phyloP scores from a whole-genome alignment of 2,329 filamentous ascomycete genomes.

The Cercospora citrullina region DNA sequence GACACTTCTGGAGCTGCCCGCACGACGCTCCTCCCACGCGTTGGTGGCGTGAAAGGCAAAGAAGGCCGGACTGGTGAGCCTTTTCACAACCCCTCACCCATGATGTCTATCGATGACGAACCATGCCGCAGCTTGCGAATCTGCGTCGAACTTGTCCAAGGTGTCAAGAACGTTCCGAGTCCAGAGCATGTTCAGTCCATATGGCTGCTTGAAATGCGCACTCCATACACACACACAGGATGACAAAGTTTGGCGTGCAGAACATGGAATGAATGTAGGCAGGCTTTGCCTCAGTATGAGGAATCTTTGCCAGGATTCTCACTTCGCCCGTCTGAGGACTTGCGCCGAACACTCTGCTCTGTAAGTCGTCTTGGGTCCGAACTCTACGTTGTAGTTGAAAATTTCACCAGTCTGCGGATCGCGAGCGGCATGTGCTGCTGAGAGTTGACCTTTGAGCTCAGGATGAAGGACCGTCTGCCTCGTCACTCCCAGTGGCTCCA shows the following conservation, averaged over 20 bases:
- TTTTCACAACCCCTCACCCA: conserved; percentile 65
- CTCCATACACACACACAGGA: conserved; percentile 75
- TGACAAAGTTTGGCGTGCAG: conserved; percentile 67
- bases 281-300: conserved; percentile 50
- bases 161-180: conserved; percentile 68
- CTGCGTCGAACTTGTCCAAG: conserved; percentile 62
- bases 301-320: conserved; percentile 68
- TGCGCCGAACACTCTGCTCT: conserved; percentile 67
- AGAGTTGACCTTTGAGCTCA: conserved; percentile 64
- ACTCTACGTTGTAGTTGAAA: conserved; percentile 78
- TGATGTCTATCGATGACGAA: conserved; percentile 68
- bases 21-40: conserved; percentile 64
- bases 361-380: conserved; percentile 62
- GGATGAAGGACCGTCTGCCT: conserved; percentile 65
- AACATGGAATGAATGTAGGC: conserved; percentile 86
- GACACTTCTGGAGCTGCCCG: conserved; percentile 34
- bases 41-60: conserved; percentile 84
- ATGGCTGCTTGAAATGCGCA: conserved; percentile 55
- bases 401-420: conserved; percentile 73
- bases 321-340: conserved; percentile 64
- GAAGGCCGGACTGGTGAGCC: conserved; percentile 67
- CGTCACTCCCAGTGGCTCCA: conserved; percentile 69
- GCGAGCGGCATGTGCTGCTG: conserved; percentile 69
- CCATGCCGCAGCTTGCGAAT: conserved; percentile 61
- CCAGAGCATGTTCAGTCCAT: conserved; percentile 63